Evolutionary conservation across 2,329 filamentous ascomycete genomes (phyloP), one percentile per base, ranked within the genome.

Genomic region (Leptodontidium sp.): DNA sequence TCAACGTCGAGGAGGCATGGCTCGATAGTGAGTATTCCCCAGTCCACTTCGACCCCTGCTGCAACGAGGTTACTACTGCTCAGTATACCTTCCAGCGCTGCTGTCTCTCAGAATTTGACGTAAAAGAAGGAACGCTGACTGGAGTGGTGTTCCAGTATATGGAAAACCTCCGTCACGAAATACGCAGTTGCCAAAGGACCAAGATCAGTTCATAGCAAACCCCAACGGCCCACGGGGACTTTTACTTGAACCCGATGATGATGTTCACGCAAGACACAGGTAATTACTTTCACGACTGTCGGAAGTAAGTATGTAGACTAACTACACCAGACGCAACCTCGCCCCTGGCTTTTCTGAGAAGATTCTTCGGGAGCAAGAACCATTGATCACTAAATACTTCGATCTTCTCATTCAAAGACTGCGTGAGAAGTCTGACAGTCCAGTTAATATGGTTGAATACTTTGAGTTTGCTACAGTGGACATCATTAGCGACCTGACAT

Each of bases 401-500:
- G 76, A 82, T 68, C 72, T 82, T 52, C 70, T 83, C 21, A 77
- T 83, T 11, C 65, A 73, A 64, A 73, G 76, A 64, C 66, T 83
- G 4, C 49, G 38, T 9, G 65, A 68, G 68, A 71, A 75, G 35
- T 69, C 71, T 32, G 55, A n/a, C n/a, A 69, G 26, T 35, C 57
- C 47, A 75, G 67, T 75, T 7, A 71, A 75, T 53, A 75, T 81
- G 68, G 73, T 70, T 3, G 70, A 75, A 64, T 81, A 79, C 79
- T 80, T 71, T 67, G 77, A 79, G 47, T 78, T 75, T 67, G 61
- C 76, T 1, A 76, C 79, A 1, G 81, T 82, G 69, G 81, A 81
- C 68, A 73, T 81, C 29, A 78, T 81, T 49, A 80, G 81, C 17
- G 82, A 84, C 66, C 76, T 84, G 47, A 77, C 82, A 0, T 84